Evolutionary conservation across 1,284 basidiomycete genomes (phyloP), one percentile per base, ranked within the genome.

Genomic region (Pseudomicrostroma phylloplanum): DNA sequence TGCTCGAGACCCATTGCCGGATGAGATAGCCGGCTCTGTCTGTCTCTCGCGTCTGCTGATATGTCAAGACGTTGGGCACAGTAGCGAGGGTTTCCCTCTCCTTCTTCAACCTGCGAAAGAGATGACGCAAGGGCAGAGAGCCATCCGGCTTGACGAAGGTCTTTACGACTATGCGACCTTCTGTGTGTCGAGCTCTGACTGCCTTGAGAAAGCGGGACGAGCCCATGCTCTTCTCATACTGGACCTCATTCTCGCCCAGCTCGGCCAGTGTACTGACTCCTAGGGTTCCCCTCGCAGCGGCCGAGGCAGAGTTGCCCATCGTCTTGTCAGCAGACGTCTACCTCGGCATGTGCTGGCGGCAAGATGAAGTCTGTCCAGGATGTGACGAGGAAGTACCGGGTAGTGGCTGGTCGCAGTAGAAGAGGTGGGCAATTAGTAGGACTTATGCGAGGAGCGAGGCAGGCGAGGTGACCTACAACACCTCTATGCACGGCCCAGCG

Each of bases 161-260:
- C 82, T 91, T 90, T 68, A 90, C 83, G 36, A 91, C 85, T 19
- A 91, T 82, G 12, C 85, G 85, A 0, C 88, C 88, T 68, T 87
- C 84, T 56, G 82, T 81, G 80, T 91, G 89, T 43, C 86, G 83
- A 59, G 87, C 90, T 64, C 87, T 85, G 61, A 91, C 91, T 0
- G 93, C 90, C 83, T 96, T 96, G 68, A 98, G 85, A 77, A 97
- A 97, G 19, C 94, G 88, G 8, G 93, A 89, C n/a, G 90, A 87
- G 49, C 88, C 92, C 78, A 93, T 83, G 43, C 43, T 71, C 57
- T 67, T 67, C 58, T 76, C 73, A 56, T 76, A 76, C 56, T 76
- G 73, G 42, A 76, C 68, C 51, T 76, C 72, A 48, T 48, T 48
- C 56, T 67, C 65, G 56, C 71, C 73, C 9, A 74, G 62, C 59